A percentile compares a stretch with the other conserved stretches of the same genome.
Conservation (phyloP, 2,329 filamentous ascomycete species). For the Aspergillus oerlinghausenensis region DNA sequence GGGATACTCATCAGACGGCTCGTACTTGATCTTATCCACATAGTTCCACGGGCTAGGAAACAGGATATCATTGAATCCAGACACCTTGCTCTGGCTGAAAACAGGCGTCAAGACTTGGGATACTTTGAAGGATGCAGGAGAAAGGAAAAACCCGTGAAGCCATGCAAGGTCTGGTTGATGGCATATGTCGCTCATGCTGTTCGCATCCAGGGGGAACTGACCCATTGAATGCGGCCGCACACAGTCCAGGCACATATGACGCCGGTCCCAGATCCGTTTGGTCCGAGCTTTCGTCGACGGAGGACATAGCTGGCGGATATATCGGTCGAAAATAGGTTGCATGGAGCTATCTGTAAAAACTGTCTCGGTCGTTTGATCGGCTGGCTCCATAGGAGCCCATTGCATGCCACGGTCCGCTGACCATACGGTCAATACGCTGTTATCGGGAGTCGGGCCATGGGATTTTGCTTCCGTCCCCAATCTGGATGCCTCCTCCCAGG, state of each 20-base stretch:
- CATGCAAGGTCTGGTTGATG: conserved; percentile 71
- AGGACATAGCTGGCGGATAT: conserved; percentile 55
- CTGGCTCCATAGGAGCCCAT: conserved; percentile 37
- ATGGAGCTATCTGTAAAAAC: conserved; percentile 40
- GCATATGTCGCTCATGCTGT: conserved; percentile 62
- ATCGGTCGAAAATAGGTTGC: conserved; percentile 36
- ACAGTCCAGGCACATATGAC: conserved; percentile 62
- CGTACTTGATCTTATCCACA: conserved; percentile 52
- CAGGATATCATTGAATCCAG: conserved; percentile 70
- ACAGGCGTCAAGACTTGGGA: conserved; percentile 65
- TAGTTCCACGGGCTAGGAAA: conserved; percentile 65
- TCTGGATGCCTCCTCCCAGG: conserved; percentile 40
- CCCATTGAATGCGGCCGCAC: conserved; percentile 60
- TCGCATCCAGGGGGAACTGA: conserved; percentile 64
- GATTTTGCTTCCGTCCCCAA: conserved; percentile 30
- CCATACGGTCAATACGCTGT: conserved; percentile 29
- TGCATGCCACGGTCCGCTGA: conserved; percentile 31
- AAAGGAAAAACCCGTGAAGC: conserved; percentile 69
- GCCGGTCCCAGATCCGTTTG: conserved; percentile 59
- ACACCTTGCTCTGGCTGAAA: conserved; percentile 70
- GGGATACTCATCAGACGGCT: conserved; percentile 47
- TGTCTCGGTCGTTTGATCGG: conserved; percentile 27
- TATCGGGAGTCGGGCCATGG: conserved; percentile 13
- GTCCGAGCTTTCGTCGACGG: conserved; percentile 57
- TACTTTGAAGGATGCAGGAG: conserved; percentile 57